phyloP scores from a whole-genome alignment of 2,329 filamentous ascomycete genomes.

The Diaporthe citrichinensis region DNA sequence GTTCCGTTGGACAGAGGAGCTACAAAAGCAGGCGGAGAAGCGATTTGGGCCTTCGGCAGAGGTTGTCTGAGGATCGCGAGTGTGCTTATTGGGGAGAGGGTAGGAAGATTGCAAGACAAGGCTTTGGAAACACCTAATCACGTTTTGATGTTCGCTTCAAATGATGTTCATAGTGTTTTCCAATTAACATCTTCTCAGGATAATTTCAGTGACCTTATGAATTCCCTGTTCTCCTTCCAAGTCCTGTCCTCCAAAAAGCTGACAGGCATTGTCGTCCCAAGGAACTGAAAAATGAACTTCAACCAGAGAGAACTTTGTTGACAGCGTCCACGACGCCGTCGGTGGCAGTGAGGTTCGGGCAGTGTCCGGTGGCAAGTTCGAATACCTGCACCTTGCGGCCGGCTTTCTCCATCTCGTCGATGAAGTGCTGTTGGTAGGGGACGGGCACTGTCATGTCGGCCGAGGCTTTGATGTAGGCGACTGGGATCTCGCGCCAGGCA shows the following conservation, averaged over 20 bases:
- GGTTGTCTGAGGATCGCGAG: neutral
- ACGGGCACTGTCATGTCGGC: neutral
- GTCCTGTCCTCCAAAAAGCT: neutral
- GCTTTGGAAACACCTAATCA: neutral
- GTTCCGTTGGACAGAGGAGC: neutral
- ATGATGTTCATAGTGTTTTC: neutral
- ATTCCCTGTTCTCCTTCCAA: neutral
- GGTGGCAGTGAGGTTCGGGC: neutral
- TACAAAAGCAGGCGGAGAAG: neutral
- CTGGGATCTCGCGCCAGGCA: conserved; percentile 4
- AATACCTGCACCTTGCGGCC: conserved; percentile 3
- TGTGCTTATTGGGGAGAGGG: neutral
- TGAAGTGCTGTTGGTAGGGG: neutral
- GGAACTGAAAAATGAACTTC: neutral
- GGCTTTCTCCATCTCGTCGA: neutral
- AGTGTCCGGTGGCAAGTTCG: conserved; percentile 8
- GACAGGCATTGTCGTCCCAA: neutral
- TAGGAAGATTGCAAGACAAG: neutral
- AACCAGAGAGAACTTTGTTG: conserved; percentile 1
- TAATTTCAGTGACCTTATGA: neutral
- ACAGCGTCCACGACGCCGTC: neutral
- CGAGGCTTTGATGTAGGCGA: neutral
- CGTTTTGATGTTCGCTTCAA: neutral
- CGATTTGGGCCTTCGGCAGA: neutral
- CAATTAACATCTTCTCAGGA: neutral